These are phyloP conservation scores for Vickermania ingenoplastis DNA, from an alignment of 208 protist genomes.

Conservation along the genomic window DNA sequence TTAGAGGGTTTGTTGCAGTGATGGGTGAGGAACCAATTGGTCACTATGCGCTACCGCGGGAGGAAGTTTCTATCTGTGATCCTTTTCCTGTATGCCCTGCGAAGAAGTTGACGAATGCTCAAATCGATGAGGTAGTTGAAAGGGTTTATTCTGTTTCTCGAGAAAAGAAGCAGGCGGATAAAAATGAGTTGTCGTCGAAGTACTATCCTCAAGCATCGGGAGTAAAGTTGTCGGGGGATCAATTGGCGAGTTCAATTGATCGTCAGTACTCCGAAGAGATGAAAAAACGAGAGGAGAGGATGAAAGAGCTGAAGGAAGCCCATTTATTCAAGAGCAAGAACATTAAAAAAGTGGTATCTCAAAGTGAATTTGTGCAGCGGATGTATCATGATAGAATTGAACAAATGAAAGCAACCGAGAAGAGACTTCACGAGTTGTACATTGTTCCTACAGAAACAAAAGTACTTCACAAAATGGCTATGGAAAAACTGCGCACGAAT, in stretches of 20 bases:
- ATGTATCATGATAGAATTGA: constrained; percentile 65
- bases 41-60: constrained; percentile 24
- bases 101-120: constrained; percentile 24
- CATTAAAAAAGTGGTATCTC: constrained; percentile 20
- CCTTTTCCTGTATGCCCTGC: constrained; percentile 62
- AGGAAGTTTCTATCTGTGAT: constrained; percentile 19
- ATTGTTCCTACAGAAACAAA: constrained; percentile 59
- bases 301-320: constrained; percentile 14
- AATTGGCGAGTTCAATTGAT: constrained; percentile 32
- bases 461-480: no score
- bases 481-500: no score
- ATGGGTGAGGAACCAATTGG: constrained; percentile 46
- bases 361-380: constrained; percentile 56
- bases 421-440: constrained; percentile 63
- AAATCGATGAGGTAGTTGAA: constrained; percentile 51
- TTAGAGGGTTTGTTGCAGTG: no score
- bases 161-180: constrained; percentile 18
- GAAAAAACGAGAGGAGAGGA: no score
- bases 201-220: constrained; percentile 2
- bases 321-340: constrained; percentile 21
- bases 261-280: constrained; percentile 42
- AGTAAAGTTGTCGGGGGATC: constrained; percentile 11
- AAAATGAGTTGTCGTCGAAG: constrained; percentile 16
- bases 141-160: constrained; percentile 55
- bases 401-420: constrained; percentile 53